Base-by-base conservation (phyloP, 306 rosid genomes). In the Macrotyloma uniflorum region DNA sequence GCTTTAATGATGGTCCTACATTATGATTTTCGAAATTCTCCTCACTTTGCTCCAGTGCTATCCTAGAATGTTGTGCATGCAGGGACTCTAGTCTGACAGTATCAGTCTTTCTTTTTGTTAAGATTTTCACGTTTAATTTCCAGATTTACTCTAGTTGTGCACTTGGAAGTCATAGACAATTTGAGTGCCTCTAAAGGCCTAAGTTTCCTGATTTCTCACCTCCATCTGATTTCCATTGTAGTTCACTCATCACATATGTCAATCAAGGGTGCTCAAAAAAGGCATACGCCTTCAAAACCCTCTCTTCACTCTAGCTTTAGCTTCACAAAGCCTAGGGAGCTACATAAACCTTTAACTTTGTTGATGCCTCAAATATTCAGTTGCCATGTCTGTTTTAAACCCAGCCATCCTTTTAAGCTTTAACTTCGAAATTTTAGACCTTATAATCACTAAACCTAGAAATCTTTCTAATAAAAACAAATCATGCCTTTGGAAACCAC, bases 31-130 rank as follows among this genome's bases (percentile, higher is more conserved):
- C 64, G 18, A 18, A 38, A 46, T 11, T 54, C 45, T 66, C 32
- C 42, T 19, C 53, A 18, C 8, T 26, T 23, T 67, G 47, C 33
- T 23, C 24, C 16, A 67, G 12, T 26, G n/a, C 28, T 28, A 67
- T 19, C 22, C 35, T 40, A n/a, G 15, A 68, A 58, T 58, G 1
- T 33, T 15, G n/a, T 32, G 50, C 33, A 28, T 30, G 26, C 10
- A 55, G 76, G 67, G 49, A 55, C 55, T 15, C 61, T 42, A 28
- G 18, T 69, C 49, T 58, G 23, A 30, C 22, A 33, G 20, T 50
- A 46, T 30, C 57, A 50, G 61, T 14, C 14, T 50, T 42, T 65
- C 43, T 47, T n/a, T 79, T 79, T 79, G 35, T 30, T 30, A 1
- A 45, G 14, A 28, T 8, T 67, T 78, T 38, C 32, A 6, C 70